Base-by-base conservation (phyloP, 106 monocot species). In the Platanthera guangdongensis region DNA sequence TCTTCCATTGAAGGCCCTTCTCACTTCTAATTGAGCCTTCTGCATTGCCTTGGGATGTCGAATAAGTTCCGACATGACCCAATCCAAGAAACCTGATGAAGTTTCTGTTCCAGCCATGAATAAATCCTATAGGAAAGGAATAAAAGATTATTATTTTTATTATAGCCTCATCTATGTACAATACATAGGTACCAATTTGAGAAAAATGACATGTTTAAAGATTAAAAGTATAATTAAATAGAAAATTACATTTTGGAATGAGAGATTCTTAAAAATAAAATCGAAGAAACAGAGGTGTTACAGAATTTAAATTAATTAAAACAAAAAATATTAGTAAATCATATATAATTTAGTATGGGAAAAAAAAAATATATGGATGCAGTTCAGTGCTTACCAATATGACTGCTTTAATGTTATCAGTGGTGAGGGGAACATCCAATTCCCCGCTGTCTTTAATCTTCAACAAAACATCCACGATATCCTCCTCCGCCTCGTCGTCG, bases 81-180 rank as follows among this genome's bases (percentile, higher is more conserved):
- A 77, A 12, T 77, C 77, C 50, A 65, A 47, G n/a, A 21, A 25
- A 4, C 8, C 65, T 19, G 21, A 46, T 7, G 64, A 51, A 0
- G 77, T 65, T 21, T 77, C 64, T 1, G 15, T 77, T 18, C 77
- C 64, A n/a, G 77, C 77, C 48, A 60, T 6, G 49, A 77, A 11
- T 50, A 77, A 48, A 50, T 77, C 77, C 77, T 77, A 32, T 7
- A 28, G 16, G 16, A 60, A 39, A 39, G 39, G 39, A 39, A 2
- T 39, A 3, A 39, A 39, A 39, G 3, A 39, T 39, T 39, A 39
- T 39, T 39, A 39, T 39, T 39, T 3, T 39, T 39, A 39, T 39
- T 39, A 39, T 39, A 39, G 39, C 2, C 2, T 39, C 39, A 39
- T 39, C 39, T 39, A 39, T 39, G 39, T 39, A 39, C 39, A 39